Evolutionary conservation across 768 basidiomycete genomes (phyloP).

Genomic region (Albatrellus ellisii): DNA sequence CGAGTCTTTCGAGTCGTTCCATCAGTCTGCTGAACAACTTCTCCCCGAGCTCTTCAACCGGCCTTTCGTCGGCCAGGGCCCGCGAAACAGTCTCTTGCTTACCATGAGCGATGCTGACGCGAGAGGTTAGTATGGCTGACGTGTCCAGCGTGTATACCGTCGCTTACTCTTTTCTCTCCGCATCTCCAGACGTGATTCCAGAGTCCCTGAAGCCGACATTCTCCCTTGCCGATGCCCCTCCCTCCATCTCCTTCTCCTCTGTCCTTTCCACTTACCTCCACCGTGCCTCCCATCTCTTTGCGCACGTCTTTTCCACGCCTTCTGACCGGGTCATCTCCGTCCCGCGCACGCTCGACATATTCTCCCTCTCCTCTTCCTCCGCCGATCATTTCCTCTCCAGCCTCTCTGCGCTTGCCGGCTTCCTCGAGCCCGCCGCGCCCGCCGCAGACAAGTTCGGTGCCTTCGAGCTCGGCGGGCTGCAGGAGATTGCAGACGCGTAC

Average conservation of each 20-base stretch:
- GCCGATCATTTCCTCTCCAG: conserved; percentile 28
- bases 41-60: conserved; percentile 17
- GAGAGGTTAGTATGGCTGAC: conserved; percentile 29
- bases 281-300: conserved; percentile 44
- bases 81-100: conserved; percentile 37
- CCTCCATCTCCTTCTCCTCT: conserved; percentile 30
- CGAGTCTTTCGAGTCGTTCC: conserved; percentile 45
- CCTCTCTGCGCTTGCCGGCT: conserved; percentile 35
- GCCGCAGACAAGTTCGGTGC: conserved; percentile 44
- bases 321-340: conserved; percentile 18
- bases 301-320: conserved; percentile 32
- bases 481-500: conserved; percentile 30
- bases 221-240: conserved; percentile 21
- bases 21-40: conserved; percentile 22
- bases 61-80: conserved; percentile 44
- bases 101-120: conserved; percentile 43
- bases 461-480: conserved; percentile 40
- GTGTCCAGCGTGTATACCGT: background rate
- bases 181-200: conserved; percentile 42
- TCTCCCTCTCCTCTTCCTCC: conserved; percentile 27
- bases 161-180: background rate
- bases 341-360: conserved; percentile 26
- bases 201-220: conserved; percentile 36
- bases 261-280: conserved; percentile 45
- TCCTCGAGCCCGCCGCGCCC: conserved; percentile 32